Percentiles rank a stretch among this genome's conserved stretches.
These are phyloP conservation scores for Castanea mollissima DNA, from an alignment of 306 rosid genomes.

Conservation along the genomic window DNA sequence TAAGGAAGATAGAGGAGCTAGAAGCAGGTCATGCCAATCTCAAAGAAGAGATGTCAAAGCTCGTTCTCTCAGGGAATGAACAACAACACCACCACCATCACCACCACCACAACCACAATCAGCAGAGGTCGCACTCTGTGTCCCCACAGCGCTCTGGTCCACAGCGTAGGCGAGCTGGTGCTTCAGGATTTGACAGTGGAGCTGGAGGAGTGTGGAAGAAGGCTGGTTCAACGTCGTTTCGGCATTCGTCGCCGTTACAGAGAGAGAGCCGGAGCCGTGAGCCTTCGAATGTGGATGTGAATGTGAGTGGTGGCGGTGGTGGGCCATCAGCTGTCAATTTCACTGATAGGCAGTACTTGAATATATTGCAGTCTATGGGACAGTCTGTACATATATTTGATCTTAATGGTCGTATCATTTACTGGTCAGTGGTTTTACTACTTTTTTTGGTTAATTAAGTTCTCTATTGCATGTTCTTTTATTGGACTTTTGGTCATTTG, in stretches of 20 bases:
- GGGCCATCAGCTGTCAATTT: conserved; percentile 74
- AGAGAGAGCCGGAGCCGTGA: conserved; percentile 71
- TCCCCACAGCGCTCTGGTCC: conserved; percentile 77
- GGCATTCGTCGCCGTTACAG: conserved; percentile 86
- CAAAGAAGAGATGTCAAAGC: conserved; percentile 78
- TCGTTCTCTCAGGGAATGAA: conserved; percentile 38
- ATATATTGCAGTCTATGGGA: conserved; percentile 94
- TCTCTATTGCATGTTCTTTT: too few species aligned
- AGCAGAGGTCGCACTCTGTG: conserved; percentile 76
- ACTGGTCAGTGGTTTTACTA: conserved; percentile 50
- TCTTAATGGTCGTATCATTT: conserved; percentile 58
- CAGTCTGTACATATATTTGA: conserved; percentile 90
- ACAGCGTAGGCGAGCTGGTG: conserved; percentile 31
- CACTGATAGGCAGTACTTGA: conserved; percentile 67
- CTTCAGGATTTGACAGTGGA: conserved; percentile 24
- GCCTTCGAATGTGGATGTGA: conserved; percentile 26
- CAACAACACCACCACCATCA: conserved; percentile 15
- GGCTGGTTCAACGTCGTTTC: conserved; percentile 54
- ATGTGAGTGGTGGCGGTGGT: conserved; percentile 14
- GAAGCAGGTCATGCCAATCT: conserved; percentile 89
- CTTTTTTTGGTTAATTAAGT: too few species aligned
- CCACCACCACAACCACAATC: conserved; percentile 38
- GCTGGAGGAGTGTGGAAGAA: conserved; percentile 43
- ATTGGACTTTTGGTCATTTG: background rate
- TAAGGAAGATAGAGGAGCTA: conserved; percentile 80